phyloP scores from a whole-genome alignment of 805 yeast species.

The Starmera amethionina region DNA sequence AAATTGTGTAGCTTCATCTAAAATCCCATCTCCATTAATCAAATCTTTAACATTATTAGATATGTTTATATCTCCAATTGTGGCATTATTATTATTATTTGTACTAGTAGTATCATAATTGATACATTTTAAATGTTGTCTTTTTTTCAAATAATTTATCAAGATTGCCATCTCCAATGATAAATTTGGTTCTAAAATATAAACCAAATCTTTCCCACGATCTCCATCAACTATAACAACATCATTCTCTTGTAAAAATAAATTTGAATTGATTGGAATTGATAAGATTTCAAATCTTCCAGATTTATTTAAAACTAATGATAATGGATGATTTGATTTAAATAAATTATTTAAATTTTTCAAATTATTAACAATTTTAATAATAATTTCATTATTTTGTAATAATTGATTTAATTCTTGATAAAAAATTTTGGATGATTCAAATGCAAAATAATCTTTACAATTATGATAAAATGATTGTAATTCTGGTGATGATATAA shows the following conservation, averaged over 20 bases:
- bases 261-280: constrained; percentile 54
- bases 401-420: constrained; percentile 22
- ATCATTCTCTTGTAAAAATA: constrained; percentile 48
- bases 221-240: constrained; percentile 77
- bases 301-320: constrained; percentile 45
- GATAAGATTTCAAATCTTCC: constrained; percentile 65
- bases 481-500: constrained; percentile 51
- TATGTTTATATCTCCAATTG: background rate
- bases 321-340: constrained; percentile 20
- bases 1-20: constrained; percentile 33
- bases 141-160: constrained; percentile 64
- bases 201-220: constrained; percentile 71
- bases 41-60: constrained; percentile 16
- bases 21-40: constrained; percentile 14
- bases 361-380: constrained; percentile 12
- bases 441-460: constrained; percentile 44
- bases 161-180: constrained; percentile 57
- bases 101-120: constrained; percentile 7
- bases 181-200: constrained; percentile 58
- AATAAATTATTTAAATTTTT: constrained; percentile 19
- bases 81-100: background rate
- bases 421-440: constrained; percentile 28
- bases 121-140: constrained; percentile 51
- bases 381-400: constrained; percentile 23
- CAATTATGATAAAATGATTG: constrained; percentile 39